Evolutionary conservation across 495 filamentous ascomycete species (phyloP).

Genomic region (Chlorociboria aeruginascens): DNA sequence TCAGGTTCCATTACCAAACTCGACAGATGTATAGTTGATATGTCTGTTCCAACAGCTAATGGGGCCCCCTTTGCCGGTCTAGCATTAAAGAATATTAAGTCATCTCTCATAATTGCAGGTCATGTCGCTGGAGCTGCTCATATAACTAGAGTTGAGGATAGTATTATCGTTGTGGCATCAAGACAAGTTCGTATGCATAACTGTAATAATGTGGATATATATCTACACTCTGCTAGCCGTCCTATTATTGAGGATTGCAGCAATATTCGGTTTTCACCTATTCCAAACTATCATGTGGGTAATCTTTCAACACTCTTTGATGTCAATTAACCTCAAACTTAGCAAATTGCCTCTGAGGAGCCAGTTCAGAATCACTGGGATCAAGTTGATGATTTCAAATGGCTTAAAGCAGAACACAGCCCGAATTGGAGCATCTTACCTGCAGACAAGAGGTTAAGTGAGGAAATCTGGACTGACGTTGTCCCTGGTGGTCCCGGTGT

Average conservation of each 20-base stretch:
- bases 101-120: constrained; percentile 63
- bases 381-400: constrained; percentile 93
- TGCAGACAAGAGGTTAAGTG: constrained; percentile 44
- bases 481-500: constrained; percentile 52
- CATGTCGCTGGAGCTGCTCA: constrained; percentile 69
- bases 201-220: constrained; percentile 66
- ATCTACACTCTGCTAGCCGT: constrained; percentile 66
- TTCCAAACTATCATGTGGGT: constrained; percentile 59
- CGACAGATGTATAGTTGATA: constrained; percentile 62
- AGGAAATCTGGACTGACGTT: constrained; percentile 57
- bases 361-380: constrained; percentile 57
- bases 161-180: constrained; percentile 62
- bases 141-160: constrained; percentile 61
- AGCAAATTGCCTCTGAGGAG: constrained; percentile 17
- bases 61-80: constrained; percentile 62
- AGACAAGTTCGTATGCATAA: constrained; percentile 88
- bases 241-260: constrained; percentile 91
- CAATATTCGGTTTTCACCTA: constrained; percentile 63
- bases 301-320: background rate
- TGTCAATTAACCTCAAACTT: background rate
- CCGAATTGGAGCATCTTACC: constrained; percentile 76
- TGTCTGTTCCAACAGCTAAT: constrained; percentile 51
- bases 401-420: constrained; percentile 75
- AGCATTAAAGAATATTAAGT: constrained; percentile 53
- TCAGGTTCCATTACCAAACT: constrained; percentile 66